A percentile compares a stretch with the other conserved stretches of the same genome.
These are phyloP conservation scores for Aciculosporium take DNA, from an alignment of 2,329 filamentous ascomycete genomes.

Conservation along the genomic window DNA sequence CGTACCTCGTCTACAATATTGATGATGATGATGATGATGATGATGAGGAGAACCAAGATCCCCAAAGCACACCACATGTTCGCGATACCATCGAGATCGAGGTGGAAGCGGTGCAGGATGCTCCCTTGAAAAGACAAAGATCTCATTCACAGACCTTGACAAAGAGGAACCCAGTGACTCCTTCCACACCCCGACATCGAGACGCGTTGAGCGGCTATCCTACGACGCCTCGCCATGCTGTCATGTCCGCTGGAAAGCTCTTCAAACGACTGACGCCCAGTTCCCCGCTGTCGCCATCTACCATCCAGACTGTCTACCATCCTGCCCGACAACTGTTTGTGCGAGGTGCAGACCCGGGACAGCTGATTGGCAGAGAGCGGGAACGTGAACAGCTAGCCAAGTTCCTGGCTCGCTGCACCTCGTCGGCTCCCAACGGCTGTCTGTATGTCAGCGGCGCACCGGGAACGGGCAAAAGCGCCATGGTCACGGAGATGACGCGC, in stretches of 20 bases:
- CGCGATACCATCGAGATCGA: constrained; percentile 27
- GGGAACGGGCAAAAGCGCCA: constrained; percentile 91
- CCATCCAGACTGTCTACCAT: constrained; percentile 67
- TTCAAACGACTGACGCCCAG: constrained; percentile 67
- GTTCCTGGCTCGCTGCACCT: constrained; percentile 54
- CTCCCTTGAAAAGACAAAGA: constrained; percentile 14
- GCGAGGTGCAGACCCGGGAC: constrained; percentile 58
- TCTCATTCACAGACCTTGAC: constrained; percentile 17
- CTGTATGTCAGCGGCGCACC: constrained; percentile 92
- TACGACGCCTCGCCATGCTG: constrained; percentile 69
- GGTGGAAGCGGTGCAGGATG: constrained; percentile 25
- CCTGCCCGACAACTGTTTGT: constrained; percentile 77
- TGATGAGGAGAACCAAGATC: constrained; percentile 53
- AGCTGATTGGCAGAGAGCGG: constrained; percentile 64
- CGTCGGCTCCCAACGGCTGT: constrained; percentile 55
- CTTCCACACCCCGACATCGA: constrained; percentile 62
- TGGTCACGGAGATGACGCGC: constrained; percentile 67
- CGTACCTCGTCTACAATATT: constrained; percentile 32
- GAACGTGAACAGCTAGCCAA: constrained; percentile 47
- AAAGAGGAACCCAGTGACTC: constrained; percentile 44
- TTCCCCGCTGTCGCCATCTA: constrained; percentile 55
- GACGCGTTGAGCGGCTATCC: constrained; percentile 62
- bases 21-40: constrained; percentile 45
- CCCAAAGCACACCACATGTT: constrained; percentile 10
- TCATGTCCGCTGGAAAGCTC: constrained; percentile 61